Evolutionary conservation across 2,329 filamentous ascomycete genomes (phyloP).

Genomic region (Aspergillus versicolor): DNA sequence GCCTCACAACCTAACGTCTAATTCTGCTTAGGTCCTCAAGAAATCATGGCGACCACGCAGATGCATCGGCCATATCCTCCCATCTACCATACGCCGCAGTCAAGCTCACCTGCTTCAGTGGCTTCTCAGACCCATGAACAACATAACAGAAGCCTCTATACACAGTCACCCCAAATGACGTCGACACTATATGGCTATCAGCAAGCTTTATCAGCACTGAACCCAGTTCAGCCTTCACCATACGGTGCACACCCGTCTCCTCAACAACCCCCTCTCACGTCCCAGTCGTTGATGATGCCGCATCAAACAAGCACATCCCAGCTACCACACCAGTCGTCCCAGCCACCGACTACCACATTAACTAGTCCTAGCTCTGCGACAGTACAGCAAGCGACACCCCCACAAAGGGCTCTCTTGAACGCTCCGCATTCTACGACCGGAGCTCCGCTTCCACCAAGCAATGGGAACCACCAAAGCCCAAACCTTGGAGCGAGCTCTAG

Average conservation of each 20-base stretch:
- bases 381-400: constrained; percentile 35
- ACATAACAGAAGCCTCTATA: constrained; percentile 78
- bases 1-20: not conserved
- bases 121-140: constrained; percentile 89
- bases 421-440: constrained; percentile 47
- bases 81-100: constrained; percentile 94
- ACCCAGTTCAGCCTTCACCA: constrained; percentile 54
- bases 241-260: constrained; percentile 57
- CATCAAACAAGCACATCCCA: constrained; percentile 38
- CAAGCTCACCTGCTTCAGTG: constrained; percentile 90
- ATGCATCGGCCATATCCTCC: constrained; percentile 77
- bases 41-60: constrained; percentile 65
- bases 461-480: constrained; percentile 35
- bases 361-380: constrained; percentile 57
- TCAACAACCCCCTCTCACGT: constrained; percentile 57
- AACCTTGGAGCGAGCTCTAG: constrained; percentile 72
- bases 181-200: constrained; percentile 80
- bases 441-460: constrained; percentile 49
- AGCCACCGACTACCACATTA: constrained; percentile 58
- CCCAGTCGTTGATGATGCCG: constrained; percentile 55
- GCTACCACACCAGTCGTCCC: constrained; percentile 42
- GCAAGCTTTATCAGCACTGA: constrained; percentile 52
- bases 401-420: constrained; percentile 38
- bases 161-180: constrained; percentile 75
- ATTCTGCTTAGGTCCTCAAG: constrained; percentile 64